Evolutionary conservation across 163 green algal species (phyloP).

Genomic region (Prototheca cutis): DNA sequence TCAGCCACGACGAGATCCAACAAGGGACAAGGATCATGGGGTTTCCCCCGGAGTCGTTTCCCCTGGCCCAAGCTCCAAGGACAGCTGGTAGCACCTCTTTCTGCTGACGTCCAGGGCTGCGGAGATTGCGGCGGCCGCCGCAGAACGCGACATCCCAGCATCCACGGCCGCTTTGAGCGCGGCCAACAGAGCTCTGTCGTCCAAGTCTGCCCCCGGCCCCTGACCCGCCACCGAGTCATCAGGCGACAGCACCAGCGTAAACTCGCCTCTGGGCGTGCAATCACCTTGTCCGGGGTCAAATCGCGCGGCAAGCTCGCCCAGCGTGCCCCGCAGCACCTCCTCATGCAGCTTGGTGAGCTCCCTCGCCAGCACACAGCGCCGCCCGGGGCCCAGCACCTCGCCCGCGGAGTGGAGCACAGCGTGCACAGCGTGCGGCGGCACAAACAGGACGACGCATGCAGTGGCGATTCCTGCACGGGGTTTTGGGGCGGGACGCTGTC

Average conservation of each 20-base stretch:
- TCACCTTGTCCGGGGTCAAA: slow-evolving; percentile 15
- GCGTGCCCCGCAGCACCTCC: slow-evolving; percentile 33
- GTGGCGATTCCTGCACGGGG: too few relatives aligned
- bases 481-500: too few relatives aligned
- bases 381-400: slow-evolving; percentile 38
- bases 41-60: too few relatives aligned
- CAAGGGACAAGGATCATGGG: too few relatives aligned
- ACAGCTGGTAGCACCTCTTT: slow-evolving; percentile 33
- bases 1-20: too few relatives aligned
- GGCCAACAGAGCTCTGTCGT: slow-evolving; percentile 4
- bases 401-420: slow-evolving; percentile 43
- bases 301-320: slow-evolving; percentile 36
- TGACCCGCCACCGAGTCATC: neutral
- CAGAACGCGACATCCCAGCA: slow-evolving; percentile 13
- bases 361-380: slow-evolving; percentile 44
- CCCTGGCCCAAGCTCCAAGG: slow-evolving; percentile 40
- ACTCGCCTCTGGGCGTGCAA: slow-evolving; percentile 38
- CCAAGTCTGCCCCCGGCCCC: neutral
- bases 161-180: slow-evolving; percentile 3
- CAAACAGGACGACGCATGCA: slow-evolving; percentile 66
- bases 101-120: slow-evolving; percentile 19
- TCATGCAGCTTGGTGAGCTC: slow-evolving; percentile 79
- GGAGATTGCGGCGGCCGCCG: slow-evolving; percentile 22
- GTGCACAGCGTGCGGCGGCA: slow-evolving; percentile 54
- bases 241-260: slow-evolving; percentile 45